Evolutionary conservation across 2,329 filamentous ascomycete species (phyloP).

Genomic region (Passalora sequoiae): DNA sequence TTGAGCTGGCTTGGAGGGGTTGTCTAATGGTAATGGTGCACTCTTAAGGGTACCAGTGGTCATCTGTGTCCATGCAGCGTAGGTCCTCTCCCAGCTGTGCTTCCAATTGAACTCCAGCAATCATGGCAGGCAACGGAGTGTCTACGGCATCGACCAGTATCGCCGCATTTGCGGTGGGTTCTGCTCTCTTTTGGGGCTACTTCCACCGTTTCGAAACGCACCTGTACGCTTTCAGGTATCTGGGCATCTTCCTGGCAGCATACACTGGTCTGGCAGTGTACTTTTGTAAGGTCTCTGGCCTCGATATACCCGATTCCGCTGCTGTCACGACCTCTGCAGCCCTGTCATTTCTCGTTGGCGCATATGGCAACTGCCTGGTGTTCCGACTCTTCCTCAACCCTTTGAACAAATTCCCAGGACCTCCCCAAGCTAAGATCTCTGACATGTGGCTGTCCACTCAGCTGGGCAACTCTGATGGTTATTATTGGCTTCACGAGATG

Average conservation of each 20-base stretch:
- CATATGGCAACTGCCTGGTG: constrained; percentile 33
- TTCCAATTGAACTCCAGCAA: neutral
- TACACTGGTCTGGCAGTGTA: constrained; percentile 15
- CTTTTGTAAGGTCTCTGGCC: constrained; percentile 17
- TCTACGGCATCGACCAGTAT: constrained; percentile 5
- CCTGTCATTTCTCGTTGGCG: constrained; percentile 19
- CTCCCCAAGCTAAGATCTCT: constrained; percentile 32
- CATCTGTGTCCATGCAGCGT: neutral
- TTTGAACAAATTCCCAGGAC: constrained; percentile 34
- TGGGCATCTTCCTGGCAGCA: constrained; percentile 21
- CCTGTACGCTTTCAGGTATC: constrained; percentile 25
- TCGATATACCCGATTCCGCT: constrained; percentile 13
- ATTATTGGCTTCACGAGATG: constrained; percentile 28
- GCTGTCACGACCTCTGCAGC: constrained; percentile 10
- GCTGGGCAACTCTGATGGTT: constrained; percentile 28
- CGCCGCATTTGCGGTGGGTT: constrained; percentile 11
- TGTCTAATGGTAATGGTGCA: neutral
- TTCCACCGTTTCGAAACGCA: constrained; percentile 28
- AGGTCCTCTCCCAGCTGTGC: neutral
- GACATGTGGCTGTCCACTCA: constrained; percentile 31
- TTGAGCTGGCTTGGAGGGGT: constrained; percentile 1
- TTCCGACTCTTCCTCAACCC: constrained; percentile 36
- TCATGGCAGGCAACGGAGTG: neutral
- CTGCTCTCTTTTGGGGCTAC: constrained; percentile 22
- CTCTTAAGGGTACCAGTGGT: neutral